These are phyloP conservation scores for Podila epigama DNA, from an alignment of 192 early-diverging fungal genomes.

Conservation along the genomic window DNA sequence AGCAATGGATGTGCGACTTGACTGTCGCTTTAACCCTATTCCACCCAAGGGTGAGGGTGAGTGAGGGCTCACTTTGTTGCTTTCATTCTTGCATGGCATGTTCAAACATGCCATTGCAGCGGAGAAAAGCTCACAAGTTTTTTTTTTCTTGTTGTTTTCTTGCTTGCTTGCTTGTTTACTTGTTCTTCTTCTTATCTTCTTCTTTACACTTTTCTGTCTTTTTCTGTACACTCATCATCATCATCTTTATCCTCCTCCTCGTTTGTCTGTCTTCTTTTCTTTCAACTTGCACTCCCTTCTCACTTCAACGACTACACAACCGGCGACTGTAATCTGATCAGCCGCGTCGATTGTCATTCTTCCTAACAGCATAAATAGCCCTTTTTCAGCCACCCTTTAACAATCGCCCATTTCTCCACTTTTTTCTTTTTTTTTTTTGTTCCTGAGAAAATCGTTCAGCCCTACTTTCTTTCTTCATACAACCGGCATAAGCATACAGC, in stretches of 20 bases:
- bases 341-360: too few species aligned
- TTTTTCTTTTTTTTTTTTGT: too few species aligned
- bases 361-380: too few species aligned
- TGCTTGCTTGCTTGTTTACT: neutral
- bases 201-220: neutral
- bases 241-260: neutral
- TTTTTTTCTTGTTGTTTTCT: neutral
- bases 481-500: neutral
- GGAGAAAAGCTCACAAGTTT: too few species aligned
- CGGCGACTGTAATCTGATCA: neutral
- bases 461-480: neutral
- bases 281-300: neutral
- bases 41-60: too few species aligned
- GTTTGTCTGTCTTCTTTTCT: neutral
- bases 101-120: too few species aligned
- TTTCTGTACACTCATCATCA: neutral
- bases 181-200: neutral
- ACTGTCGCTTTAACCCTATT: too few species aligned
- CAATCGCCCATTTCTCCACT: too few species aligned
- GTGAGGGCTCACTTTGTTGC: too few species aligned
- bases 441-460: neutral
- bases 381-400: too few species aligned
- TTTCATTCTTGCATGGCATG: too few species aligned
- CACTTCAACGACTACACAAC: neutral
- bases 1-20: too few species aligned